Conservation (phyloP, 164 flowering plant genomes). For the Magnolia officinalis region DNA sequence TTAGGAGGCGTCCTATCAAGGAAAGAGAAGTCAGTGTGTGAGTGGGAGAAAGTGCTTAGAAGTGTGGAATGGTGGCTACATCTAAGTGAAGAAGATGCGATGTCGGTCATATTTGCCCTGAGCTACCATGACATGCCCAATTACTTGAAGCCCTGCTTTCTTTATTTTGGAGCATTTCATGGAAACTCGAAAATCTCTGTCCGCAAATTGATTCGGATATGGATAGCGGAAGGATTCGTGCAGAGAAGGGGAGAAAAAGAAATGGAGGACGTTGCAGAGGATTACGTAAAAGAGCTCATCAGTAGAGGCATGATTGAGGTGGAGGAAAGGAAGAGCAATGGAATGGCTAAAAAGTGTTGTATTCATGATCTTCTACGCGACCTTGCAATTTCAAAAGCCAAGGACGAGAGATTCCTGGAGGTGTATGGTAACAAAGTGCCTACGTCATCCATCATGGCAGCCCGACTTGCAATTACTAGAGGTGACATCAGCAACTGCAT, state of each 20-base stretch:
- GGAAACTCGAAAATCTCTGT: neutral
- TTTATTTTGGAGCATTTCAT: neutral
- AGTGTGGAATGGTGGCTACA: neutral
- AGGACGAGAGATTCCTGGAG: neutral
- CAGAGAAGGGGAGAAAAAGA: neutral
- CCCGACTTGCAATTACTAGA: neutral
- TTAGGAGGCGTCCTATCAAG: neutral
- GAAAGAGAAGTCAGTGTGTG: neutral
- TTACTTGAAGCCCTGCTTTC: neutral
- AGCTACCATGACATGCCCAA: slow-evolving; percentile 1
- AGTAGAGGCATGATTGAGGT: neutral
- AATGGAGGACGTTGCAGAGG: slow-evolving; percentile 2
- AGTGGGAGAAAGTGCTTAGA: slow-evolving; percentile 1
- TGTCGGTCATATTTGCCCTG: slow-evolving; percentile 2
- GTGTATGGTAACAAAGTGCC: neutral
- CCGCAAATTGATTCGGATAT: neutral
- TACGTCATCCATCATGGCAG: neutral
- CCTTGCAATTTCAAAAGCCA: neutral
- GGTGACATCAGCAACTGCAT: neutral
- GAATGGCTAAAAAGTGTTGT: neutral
- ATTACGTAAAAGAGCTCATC: neutral
- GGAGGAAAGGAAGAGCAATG: neutral
- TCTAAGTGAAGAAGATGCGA: neutral
- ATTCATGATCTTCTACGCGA: neutral
- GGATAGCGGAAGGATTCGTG: slow-evolving; percentile 2